A percentile compares a stretch with the other conserved stretches of the same genome.
Conservation (phyloP, 495 filamentous ascomycete species). For the Neurospora pannonica region DNA sequence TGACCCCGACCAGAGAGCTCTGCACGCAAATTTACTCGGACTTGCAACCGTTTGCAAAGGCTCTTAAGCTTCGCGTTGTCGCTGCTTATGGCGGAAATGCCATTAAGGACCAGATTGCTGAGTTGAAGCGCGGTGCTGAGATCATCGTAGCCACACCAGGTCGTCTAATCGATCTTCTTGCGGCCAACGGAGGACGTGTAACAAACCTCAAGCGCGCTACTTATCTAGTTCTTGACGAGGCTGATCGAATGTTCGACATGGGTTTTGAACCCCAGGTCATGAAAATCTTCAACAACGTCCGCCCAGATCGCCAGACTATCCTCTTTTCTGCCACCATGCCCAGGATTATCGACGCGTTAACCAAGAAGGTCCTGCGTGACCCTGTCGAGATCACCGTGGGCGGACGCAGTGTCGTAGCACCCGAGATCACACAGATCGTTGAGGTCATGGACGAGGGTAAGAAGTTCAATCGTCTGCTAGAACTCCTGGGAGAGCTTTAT, state of each 20-base stretch:
- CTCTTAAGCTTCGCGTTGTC: slow-evolving; percentile 80
- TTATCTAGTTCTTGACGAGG: slow-evolving; percentile 92
- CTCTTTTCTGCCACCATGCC: slow-evolving; percentile 97
- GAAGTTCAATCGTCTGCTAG: slow-evolving; percentile 77
- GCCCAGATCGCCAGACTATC: slow-evolving; percentile 86
- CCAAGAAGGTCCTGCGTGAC: slow-evolving; percentile 75
- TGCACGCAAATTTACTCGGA: slow-evolving; percentile 92
- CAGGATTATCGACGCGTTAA: slow-evolving; percentile 82
- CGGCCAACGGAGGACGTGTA: slow-evolving; percentile 84
- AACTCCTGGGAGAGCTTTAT: slow-evolving; percentile 81
- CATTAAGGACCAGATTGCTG: slow-evolving; percentile 96
- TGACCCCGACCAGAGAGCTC: slow-evolving; percentile 92
- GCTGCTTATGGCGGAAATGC: slow-evolving; percentile 93
- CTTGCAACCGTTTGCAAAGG: slow-evolving; percentile 86
- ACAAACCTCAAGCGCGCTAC: slow-evolving; percentile 84
- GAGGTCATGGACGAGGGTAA: slow-evolving; percentile 75
- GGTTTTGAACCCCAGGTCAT: slow-evolving; percentile 97
- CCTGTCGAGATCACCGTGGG: slow-evolving; percentile 90
- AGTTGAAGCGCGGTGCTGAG: slow-evolving; percentile 89
- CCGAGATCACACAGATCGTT: slow-evolving; percentile 90
- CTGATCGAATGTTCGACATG: slow-evolving; percentile 99
- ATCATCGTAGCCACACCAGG: slow-evolving; percentile 93
- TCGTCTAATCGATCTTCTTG: slow-evolving; percentile 92
- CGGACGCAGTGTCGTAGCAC: slow-evolving; percentile 81
- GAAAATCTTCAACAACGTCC: slow-evolving; percentile 86